Evolutionary conservation across 345 rosid genomes (phyloP), one percentile per base, ranked within the genome.

Genomic region (Aquilaria sinensis): DNA sequence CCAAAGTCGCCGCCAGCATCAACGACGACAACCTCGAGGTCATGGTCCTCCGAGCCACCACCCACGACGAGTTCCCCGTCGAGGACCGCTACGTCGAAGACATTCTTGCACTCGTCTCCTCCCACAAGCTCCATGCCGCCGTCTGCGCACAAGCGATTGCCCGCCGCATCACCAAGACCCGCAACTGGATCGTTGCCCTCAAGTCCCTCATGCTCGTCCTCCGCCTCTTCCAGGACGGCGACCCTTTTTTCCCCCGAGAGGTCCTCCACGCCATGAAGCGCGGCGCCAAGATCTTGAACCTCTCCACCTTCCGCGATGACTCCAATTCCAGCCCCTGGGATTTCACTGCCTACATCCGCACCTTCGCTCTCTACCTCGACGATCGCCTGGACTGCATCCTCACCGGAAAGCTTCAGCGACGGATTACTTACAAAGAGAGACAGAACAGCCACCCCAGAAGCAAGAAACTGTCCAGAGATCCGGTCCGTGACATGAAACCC

Each of bases 131-230:
- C 10, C 70, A 75, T 7, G 92, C 92, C 2, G 82, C 77, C 2
- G 52, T 85, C 29, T 86, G 95, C 62, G 95, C 95, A 12, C 74
- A 76, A 32, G 81, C 71, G 31, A 78, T 90, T 31, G 77, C 86
- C 41, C 81, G 75, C 32, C 75, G 99, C 4, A 78, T 94, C 3
- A 81, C 90, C 30, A 80, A 84, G 56, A 94, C 99, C 0, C 60
- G 80, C 31, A 90, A 77, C 12, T 94, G 99, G 99, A 79, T 81
- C 51, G 96, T 90, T 12, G 97, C 90, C 5, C 70, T 90, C 11
- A 94, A 94, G 62, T 86, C 95, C 16, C 73, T 94, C 4, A 76
- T 85, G 79, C 92, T 94, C 29, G 80, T 94, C 58, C 89, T 86
- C 16, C 63, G 82, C 30, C 75, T 90, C 31, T 90, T 90, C 62